Evolutionary conservation across 257 asterid genomes (phyloP), one percentile per base, ranked within the genome.

Genomic region (Thymus quinquecostatus): DNA sequence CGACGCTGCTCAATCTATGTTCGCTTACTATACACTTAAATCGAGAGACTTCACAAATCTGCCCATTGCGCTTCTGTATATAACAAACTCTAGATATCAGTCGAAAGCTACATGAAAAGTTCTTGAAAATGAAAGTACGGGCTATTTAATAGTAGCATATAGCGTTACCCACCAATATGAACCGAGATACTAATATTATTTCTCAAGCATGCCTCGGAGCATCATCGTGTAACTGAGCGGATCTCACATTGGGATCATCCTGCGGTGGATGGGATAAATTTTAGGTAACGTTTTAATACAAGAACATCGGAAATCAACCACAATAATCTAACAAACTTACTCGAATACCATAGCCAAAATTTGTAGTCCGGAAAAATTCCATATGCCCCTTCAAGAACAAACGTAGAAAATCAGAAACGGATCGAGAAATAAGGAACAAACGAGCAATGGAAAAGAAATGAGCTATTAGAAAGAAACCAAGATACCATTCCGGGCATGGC

Each of bases 341-440:
- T 93, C 97, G 92, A 72, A 94, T 85, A 61, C 86, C 89, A 76
- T 89, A 94, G 60, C 84, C 62, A 78, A 85, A 89, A 82, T 79
- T 79, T 79, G 93, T 79, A 69, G 86, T 60, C 33, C 97, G 96
- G 80, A 89, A 91, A 82, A 89, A 91, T 66, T 94, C 97, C 97
- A 94, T 91, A 72, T 89, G 97, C 76, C 96, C 97, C 99, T 94
- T 81, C 73, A 82, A 75, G 63, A 66, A 82, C 66, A 63, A 44
- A 29, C 73, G 64, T 64, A 71, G 36, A 4, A 68, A 56, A 71
- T 72, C 67, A 48, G 62, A 48, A 34, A 68, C 7, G 60, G 36
- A 41, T 32, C 13, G 43, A 68, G 2, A 3, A 13, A 58, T 1
- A 34, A 38, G 47, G 43, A n/a, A 62, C 38, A 68, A 29, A 60